Conservation (phyloP, 352 stramenopile species). For the Globisporangium nodosum region DNA sequence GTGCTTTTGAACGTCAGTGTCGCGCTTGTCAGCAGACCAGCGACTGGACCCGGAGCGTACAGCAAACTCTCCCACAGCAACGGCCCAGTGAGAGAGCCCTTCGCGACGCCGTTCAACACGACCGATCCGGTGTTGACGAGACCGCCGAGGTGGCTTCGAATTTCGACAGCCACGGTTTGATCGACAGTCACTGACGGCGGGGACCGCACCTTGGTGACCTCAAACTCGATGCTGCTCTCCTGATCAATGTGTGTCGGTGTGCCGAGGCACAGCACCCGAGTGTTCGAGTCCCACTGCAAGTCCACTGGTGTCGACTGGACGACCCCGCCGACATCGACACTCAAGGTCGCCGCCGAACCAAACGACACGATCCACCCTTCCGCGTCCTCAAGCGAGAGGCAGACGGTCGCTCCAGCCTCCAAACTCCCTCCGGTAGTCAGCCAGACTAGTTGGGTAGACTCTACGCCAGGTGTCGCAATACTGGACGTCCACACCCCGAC, state of each 20-base stretch:
- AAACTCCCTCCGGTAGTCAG: slow-evolving; percentile 40
- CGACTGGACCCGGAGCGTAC: slow-evolving; percentile 43
- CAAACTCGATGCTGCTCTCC: slow-evolving; percentile 29
- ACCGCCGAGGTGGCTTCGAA: slow-evolving; percentile 44
- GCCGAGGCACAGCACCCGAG: slow-evolving; percentile 22
- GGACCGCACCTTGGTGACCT: slow-evolving; percentile 36
- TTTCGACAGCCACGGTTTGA: slow-evolving; percentile 10
- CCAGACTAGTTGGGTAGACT: slow-evolving; percentile 33
- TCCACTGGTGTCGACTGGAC: slow-evolving; percentile 3
- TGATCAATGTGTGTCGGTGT: slow-evolving; percentile 23
- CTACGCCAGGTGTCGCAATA: slow-evolving; percentile 39
- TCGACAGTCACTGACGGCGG: slow-evolving; percentile 31
- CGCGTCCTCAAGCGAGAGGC: slow-evolving; percentile 18
- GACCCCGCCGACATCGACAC: background rate
- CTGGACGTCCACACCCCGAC: slow-evolving; percentile 29
- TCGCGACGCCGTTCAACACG: slow-evolving; percentile 24
- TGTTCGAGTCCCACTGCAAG: slow-evolving; percentile 10
- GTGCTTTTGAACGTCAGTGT: slow-evolving; percentile 32
- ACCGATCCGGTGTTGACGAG: slow-evolving; percentile 37
- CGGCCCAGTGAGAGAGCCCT: slow-evolving; percentile 28
- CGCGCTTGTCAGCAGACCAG: slow-evolving; percentile 36
- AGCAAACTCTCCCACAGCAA: slow-evolving; percentile 40
- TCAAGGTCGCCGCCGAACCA: slow-evolving; percentile 21
- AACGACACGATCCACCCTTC: slow-evolving; percentile 33
- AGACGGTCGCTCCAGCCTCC: slow-evolving; percentile 31